Evolutionary conservation across 2,329 filamentous ascomycete species (phyloP).

Genomic region (Aspergillus niger): DNA sequence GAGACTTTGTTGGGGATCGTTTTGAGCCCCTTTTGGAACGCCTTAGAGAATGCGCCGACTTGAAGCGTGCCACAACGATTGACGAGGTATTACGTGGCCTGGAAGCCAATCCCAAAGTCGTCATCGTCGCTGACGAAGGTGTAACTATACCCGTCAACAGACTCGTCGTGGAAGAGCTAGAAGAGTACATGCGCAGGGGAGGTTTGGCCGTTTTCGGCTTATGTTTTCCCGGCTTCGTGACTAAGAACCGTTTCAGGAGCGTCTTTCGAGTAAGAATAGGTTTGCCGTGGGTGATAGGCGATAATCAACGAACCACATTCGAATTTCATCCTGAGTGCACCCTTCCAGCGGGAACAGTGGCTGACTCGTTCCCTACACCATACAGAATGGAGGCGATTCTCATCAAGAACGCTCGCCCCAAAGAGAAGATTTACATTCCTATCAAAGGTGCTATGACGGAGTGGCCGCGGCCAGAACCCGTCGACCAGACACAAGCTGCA

Average conservation of each 20-base stretch:
- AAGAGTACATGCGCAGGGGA: constrained; percentile 2
- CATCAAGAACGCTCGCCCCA: background rate
- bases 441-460: background rate
- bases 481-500: background rate
- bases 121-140: constrained; percentile 17
- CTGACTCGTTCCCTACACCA: background rate
- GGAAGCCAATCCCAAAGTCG: background rate
- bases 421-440: background rate
- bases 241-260: background rate
- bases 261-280: background rate
- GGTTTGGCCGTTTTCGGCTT: constrained; percentile 9
- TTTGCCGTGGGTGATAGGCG: background rate
- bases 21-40: background rate
- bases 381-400: background rate
- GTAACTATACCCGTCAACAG: background rate
- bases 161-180: background rate
- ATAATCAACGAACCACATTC: background rate
- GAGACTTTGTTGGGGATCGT: background rate
- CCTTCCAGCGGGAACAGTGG: background rate
- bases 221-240: background rate
- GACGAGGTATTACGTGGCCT: background rate
- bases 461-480: background rate
- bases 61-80: background rate
- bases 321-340: background rate
- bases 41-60: background rate